phyloP scores from a whole-genome alignment of 1,139 yeast genomes.

The Kodamaea arcana region DNA sequence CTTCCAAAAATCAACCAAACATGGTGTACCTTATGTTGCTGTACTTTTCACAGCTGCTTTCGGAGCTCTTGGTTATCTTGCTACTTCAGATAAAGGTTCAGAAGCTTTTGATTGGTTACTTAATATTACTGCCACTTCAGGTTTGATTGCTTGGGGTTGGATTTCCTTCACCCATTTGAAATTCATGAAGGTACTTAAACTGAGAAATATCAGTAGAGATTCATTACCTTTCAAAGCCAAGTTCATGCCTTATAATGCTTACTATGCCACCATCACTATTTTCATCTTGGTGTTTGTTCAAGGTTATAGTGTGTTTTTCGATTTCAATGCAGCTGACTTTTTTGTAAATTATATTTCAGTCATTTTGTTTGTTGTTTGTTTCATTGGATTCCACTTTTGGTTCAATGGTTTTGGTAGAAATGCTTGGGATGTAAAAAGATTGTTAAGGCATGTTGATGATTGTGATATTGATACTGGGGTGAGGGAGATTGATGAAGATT shows the following conservation, averaged over 20 bases:
- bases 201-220: slow-evolving; percentile 54
- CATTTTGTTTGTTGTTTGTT: slow-evolving; percentile 50
- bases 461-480: slow-evolving; percentile 62
- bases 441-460: slow-evolving; percentile 45
- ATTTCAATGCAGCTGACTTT: slow-evolving; percentile 51
- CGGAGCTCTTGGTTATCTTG: slow-evolving; percentile 69
- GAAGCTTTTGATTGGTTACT: slow-evolving; percentile 81
- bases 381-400: slow-evolving; percentile 49
- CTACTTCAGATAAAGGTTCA: slow-evolving; percentile 52
- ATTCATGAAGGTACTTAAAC: slow-evolving; percentile 58
- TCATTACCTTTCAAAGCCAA: slow-evolving; percentile 68
- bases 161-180: slow-evolving; percentile 63
- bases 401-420: slow-evolving; percentile 36
- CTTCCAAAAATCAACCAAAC: slow-evolving; percentile 48
- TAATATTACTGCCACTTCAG: slow-evolving; percentile 75
- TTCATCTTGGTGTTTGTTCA: slow-evolving; percentile 60
- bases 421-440: slow-evolving; percentile 28
- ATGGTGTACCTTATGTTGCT: slow-evolving; percentile 65
- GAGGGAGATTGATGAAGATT: slow-evolving; percentile 51
- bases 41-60: slow-evolving; percentile 56
- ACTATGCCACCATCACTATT: slow-evolving; percentile 50
- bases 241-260: slow-evolving; percentile 61
- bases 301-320: slow-evolving; percentile 63
- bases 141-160: slow-evolving; percentile 70
- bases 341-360: slow-evolving; percentile 67